phyloP scores from a whole-genome alignment of 306 rosid species.

The Fragaria ananassa region DNA sequence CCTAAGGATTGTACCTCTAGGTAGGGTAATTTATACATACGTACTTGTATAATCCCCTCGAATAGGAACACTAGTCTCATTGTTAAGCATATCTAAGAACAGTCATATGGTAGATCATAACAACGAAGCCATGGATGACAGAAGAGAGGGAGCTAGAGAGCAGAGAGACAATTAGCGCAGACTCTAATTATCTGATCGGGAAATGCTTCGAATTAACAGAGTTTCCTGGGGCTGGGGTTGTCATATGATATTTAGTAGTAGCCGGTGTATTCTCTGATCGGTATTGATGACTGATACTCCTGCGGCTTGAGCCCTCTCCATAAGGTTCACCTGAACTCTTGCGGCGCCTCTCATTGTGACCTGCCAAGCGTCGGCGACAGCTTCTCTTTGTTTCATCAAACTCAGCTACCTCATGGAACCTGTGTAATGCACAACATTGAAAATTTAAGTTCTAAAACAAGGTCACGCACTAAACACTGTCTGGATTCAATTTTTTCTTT shows the following conservation, averaged over 20 bases:
- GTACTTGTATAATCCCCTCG: background rate
- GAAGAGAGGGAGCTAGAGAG: conserved; percentile 67
- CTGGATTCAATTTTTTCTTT: background rate
- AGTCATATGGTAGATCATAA: background rate
- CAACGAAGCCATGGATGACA: conserved; percentile 46
- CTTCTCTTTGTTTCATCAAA: conserved; percentile 93
- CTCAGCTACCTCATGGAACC: conserved; percentile 83
- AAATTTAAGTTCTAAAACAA: background rate
- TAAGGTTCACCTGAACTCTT: conserved; percentile 42
- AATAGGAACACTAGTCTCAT: background rate
- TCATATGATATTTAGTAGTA: conserved; percentile 9
- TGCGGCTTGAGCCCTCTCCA: conserved; percentile 49
- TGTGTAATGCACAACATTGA: conserved; percentile 12
- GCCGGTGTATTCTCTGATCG: conserved; percentile 33
- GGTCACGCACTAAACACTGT: background rate
- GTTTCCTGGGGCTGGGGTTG: conserved; percentile 33
- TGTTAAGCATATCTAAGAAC: background rate
- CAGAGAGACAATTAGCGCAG: background rate
- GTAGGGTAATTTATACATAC: background rate
- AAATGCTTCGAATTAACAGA: conserved; percentile 49
- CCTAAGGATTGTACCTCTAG: background rate
- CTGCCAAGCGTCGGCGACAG: conserved; percentile 77
- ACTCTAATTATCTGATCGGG: conserved; percentile 40
- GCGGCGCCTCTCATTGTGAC: conserved; percentile 84
- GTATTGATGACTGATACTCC: conserved; percentile 14